Evolutionary conservation across 2,329 filamentous ascomycete species (phyloP), one percentile per base, ranked within the genome.

Genomic region (Beauveria sp.): DNA sequence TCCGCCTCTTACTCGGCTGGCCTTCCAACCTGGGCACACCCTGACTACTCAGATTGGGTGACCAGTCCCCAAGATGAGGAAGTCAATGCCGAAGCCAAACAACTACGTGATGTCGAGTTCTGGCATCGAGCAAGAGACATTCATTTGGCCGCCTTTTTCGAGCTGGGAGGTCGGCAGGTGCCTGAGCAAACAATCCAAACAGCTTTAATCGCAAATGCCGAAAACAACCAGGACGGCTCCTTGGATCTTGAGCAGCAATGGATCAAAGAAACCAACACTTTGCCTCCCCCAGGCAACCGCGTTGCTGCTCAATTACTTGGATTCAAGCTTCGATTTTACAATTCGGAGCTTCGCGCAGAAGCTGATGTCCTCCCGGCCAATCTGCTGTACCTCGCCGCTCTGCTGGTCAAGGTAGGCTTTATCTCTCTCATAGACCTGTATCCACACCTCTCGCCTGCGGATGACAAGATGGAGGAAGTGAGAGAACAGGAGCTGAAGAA

Each of bases 241-340:
- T 80, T 85, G 37, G 80, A 81, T 51, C 78, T 84, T 28, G 84
- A 85, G 61, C 79, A 80, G 7, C 80, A 88, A 66, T 97, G 92
- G 91, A 90, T 96, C 67, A 81, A 85, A 64, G 79, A 84, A 62
- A 97, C 93, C 3, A 88, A 87, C 61, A 96, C 90, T 0, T 76
- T 94, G 3, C 92, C 92, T 5, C 91, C 92, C 1, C 80, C 84
- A 34, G 94, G 96, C 34, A 99, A 97, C 71, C 85, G 88, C 48
- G 91, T 96, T 62, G 94, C 94, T 1, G 96, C 96, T 34, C 94
- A 97, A 71, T 82, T 99, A 3, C 85, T 99, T 16, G 94, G 94
- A 4, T 99, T 99, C 81, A 99, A 99, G 75, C 83, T 99, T 55
- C 90, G 91, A 16, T 99, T 96, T 73, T 99, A 99, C 70, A 89